A percentile compares a stretch with the other conserved stretches of the same genome.
phyloP scores from a whole-genome alignment of 768 basidiomycete genomes.

The Harrya chromipes region DNA sequence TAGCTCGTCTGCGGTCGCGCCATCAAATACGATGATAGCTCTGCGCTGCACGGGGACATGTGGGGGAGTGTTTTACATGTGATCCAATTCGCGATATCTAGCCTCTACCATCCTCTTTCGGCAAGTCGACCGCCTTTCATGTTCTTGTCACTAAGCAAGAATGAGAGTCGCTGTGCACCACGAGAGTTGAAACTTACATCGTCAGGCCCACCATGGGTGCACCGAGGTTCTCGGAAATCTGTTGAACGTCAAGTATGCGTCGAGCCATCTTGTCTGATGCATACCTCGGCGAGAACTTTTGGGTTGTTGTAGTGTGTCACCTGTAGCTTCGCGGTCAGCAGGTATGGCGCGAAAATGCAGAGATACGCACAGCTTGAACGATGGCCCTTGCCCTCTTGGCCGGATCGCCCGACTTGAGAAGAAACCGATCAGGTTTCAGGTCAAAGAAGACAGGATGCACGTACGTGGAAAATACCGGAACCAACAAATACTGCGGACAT shows the following conservation, averaged over 20 bases:
- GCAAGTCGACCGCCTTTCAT: conserved; percentile 72
- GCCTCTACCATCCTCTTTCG: conserved; percentile 65
- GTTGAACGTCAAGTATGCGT: background rate
- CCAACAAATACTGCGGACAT: conserved; percentile 82
- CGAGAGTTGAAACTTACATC: conserved; percentile 52
- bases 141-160: conserved; percentile 47
- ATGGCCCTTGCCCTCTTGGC: conserved; percentile 93
- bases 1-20: too few species aligned
- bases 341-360: background rate
- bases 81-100: conserved; percentile 12
- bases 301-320: conserved; percentile 96
- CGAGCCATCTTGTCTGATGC: conserved; percentile 2
- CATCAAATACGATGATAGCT: too few species aligned
- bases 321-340: conserved; percentile 34
- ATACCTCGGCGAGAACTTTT: conserved; percentile 83
- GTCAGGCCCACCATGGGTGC: conserved; percentile 92
- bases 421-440: conserved; percentile 1
- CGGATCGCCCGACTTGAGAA: conserved; percentile 78
- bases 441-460: conserved; percentile 25
- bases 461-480: conserved; percentile 91
- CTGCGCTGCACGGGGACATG: conserved; percentile 31
- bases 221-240: conserved; percentile 82
- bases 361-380: conserved; percentile 79
- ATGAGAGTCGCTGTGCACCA: background rate
- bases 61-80: conserved; percentile 35